These are phyloP conservation scores for Cyathus pygmaeus DNA, from an alignment of 1,284 basidiomycete genomes.

Conservation along the genomic window DNA sequence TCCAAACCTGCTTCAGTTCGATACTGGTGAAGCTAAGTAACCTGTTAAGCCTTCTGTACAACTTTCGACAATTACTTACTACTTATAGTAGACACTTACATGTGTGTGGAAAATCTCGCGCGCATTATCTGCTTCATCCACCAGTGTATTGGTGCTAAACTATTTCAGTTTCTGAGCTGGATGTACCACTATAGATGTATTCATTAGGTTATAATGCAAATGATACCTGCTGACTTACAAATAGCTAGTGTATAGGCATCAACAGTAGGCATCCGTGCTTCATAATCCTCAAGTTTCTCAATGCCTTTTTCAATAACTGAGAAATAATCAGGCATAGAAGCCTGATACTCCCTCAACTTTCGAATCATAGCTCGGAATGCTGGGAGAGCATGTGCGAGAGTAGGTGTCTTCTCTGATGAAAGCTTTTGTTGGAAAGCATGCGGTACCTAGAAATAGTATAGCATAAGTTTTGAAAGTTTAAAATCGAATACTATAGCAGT, in stretches of 20 bases:
- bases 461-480: neutral
- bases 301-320: neutral
- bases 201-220: neutral
- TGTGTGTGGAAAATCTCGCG: neutral
- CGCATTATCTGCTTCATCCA: neutral
- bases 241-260: neutral
- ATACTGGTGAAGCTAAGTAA: neutral
- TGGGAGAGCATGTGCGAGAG: conserved; percentile 29
- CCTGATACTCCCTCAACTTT: neutral
- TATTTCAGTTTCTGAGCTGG: neutral
- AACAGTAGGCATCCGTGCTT: neutral
- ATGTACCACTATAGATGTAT: neutral
- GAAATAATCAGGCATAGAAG: neutral
- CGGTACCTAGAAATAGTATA: conserved; percentile 19
- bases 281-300: neutral
- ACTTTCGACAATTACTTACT: neutral
- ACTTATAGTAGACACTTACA: neutral
- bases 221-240: neutral
- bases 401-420: conserved; percentile 37
- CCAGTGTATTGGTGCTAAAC: neutral
- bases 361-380: conserved; percentile 28
- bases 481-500: neutral
- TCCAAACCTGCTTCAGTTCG: neutral
- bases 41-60: neutral
- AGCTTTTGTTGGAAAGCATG: conserved; percentile 41